A percentile compares a stretch with the other conserved stretches of the same genome.
These are phyloP conservation scores for Straminergon stramineum DNA, from an alignment of 225 moss, liverwort and hornwort species.

Conservation along the genomic window DNA sequence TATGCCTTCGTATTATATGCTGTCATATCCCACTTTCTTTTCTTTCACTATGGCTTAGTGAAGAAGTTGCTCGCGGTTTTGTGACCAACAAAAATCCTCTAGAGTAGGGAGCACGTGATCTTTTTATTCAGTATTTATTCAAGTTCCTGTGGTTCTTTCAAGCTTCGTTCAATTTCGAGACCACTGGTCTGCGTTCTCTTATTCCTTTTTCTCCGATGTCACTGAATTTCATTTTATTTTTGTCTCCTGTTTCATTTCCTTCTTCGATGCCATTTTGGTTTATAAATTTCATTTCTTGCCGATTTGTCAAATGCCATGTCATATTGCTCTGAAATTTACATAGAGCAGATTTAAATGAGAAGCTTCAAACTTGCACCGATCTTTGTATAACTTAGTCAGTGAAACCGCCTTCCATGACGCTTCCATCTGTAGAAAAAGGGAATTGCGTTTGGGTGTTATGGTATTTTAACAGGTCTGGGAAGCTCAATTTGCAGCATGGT, in stretches of 20 bases:
- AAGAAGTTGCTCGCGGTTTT: background rate
- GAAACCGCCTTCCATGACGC: background rate
- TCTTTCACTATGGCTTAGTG: conserved; percentile 5
- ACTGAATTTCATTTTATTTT: background rate
- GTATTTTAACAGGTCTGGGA: background rate
- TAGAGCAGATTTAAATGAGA: background rate
- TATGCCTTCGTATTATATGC: conserved; percentile 15
- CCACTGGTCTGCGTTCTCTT: background rate
- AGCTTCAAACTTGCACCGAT: background rate
- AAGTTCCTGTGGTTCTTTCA: background rate
- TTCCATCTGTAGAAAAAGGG: background rate
- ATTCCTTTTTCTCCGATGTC: background rate
- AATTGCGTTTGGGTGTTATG: background rate
- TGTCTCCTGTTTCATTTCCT: background rate
- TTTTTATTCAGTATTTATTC: conserved; percentile 4
- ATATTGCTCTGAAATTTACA: background rate
- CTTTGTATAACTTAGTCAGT: background rate
- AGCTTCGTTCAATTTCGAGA: background rate
- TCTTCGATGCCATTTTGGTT: background rate
- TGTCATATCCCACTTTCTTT: background rate
- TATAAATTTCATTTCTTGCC: background rate
- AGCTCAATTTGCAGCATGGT: background rate
- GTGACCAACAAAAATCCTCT: background rate
- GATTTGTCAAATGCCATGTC: background rate
- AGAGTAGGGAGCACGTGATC: background rate